phyloP scores from a whole-genome alignment of 2,329 filamentous ascomycete species.

The Emergomyces pasteurianus region DNA sequence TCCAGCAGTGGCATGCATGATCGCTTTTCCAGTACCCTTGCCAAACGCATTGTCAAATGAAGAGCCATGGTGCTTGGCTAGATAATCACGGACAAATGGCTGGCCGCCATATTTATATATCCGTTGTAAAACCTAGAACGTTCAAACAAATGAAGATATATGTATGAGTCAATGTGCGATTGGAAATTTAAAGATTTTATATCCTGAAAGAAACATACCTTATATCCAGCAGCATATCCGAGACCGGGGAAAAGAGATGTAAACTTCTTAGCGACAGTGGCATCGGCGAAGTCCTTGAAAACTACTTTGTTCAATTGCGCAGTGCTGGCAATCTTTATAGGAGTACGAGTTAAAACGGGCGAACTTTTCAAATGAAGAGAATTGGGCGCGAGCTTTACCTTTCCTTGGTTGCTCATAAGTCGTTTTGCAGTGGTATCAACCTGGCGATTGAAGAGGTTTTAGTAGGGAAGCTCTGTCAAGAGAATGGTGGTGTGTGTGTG shows the following conservation, averaged over 20 bases:
- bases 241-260: slow-evolving; percentile 93
- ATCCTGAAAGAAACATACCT: slow-evolving; percentile 41
- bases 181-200: background rate
- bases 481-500: background rate
- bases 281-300: slow-evolving; percentile 77
- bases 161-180: slow-evolving; percentile 1
- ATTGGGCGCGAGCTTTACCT: slow-evolving; percentile 34
- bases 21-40: slow-evolving; percentile 93
- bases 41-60: slow-evolving; percentile 84
- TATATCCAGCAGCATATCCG: slow-evolving; percentile 95
- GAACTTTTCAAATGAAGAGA: background rate
- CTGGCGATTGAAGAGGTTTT: slow-evolving; percentile 32
- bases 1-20: slow-evolving; percentile 94
- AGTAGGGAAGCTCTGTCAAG: slow-evolving; percentile 9
- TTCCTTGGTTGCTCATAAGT: slow-evolving; percentile 94
- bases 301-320: slow-evolving; percentile 76
- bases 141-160: background rate
- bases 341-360: background rate
- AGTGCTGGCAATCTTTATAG: slow-evolving; percentile 41
- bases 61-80: slow-evolving; percentile 64
- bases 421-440: slow-evolving; percentile 98
- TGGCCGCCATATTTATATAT: slow-evolving; percentile 99
- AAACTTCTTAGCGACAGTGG: slow-evolving; percentile 63
- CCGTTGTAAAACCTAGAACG: slow-evolving; percentile 63
- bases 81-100: slow-evolving; percentile 84